A percentile compares a stretch with the other conserved stretches of the same genome.
These are phyloP conservation scores for Erigeron canadensis DNA, from an alignment of 129 eudicot species.

Conservation along the genomic window DNA sequence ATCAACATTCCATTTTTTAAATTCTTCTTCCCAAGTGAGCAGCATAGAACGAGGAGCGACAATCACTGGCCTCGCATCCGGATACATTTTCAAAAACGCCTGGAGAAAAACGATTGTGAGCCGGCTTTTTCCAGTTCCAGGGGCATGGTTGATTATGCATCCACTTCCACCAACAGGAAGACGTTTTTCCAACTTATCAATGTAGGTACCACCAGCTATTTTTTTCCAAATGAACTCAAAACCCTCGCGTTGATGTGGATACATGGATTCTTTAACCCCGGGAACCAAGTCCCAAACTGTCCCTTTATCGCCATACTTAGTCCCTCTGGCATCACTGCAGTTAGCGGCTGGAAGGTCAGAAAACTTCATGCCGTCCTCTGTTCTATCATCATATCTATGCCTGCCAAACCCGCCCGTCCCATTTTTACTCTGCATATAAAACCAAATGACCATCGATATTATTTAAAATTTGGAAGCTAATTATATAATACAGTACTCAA, in stretches of 20 bases:
- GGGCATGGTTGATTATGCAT: constrained; percentile 88
- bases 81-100: constrained; percentile 54
- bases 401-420: constrained; percentile 32
- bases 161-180: constrained; percentile 46
- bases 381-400: constrained; percentile 18
- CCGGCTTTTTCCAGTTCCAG: constrained; percentile 84
- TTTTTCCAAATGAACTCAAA: constrained; percentile 70
- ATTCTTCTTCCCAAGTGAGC: constrained; percentile 57
- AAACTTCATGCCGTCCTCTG: neutral
- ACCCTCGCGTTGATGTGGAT: constrained; percentile 81
- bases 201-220: constrained; percentile 52
- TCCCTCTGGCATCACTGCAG: constrained; percentile 12
- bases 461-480: neutral
- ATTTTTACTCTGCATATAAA: constrained; percentile 35
- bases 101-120: constrained; percentile 51
- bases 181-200: constrained; percentile 38
- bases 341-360: constrained; percentile 29
- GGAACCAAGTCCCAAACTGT: constrained; percentile 69
- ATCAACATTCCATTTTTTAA: constrained; percentile 45
- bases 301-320: constrained; percentile 27
- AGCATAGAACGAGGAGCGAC: constrained; percentile 59
- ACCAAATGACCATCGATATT: neutral
- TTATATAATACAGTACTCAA: neutral
- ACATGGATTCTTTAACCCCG: constrained; percentile 48
- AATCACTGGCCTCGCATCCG: constrained; percentile 49